Base-by-base conservation (phyloP, 2,329 filamentous ascomycete genomes). In the Didymella pomorum region DNA sequence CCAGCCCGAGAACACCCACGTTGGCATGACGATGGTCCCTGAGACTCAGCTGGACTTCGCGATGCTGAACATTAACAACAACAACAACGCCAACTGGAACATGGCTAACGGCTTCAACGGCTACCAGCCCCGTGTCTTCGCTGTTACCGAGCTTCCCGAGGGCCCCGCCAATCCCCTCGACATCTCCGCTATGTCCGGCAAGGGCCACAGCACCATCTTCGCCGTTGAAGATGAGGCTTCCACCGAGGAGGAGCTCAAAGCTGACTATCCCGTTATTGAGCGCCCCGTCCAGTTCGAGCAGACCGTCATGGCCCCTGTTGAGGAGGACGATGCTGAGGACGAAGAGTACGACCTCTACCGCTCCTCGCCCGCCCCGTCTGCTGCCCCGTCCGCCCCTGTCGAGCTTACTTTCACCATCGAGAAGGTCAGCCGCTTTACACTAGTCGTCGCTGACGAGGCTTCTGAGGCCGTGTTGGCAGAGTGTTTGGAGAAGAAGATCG, bases 21-120 rank as follows among this genome's bases (percentile, higher is more conserved):
- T 93, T 64, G 88, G 88, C 71, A 90, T 96, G 84, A 87, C 90
- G 57, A 90, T 93, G 84, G 87, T 96, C 45, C 91, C 92, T 1
- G 92, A 96, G 78, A 87, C 90, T 67, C 83, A 80, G 51, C 82
- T 93, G 77, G 90, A 96, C 70, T 88, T 93, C 68, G 86, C 88
- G 52, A 86, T 89, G 79, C 83, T 95, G 68, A 84, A 86, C 69
- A 76, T 93, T 44, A 76, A 74, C 67, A 76, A 74, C 70, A 73
- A 70, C 64, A 35, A 35, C 31, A n/a, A 28, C 7, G 74, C 68
- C 61, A 73, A 73, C 71, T 80, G 81, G 58, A 71, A 72, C 43
- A 87, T 83, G 76, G 82, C 81, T 74, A 88, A 86, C 75, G 66
- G 64, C 35, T 80, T 79, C 71, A 74, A 70, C 67, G 77, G 70